These are phyloP conservation scores for Chalciporus chontae DNA, from an alignment of 768 basidiomycete genomes.

Conservation along the genomic window DNA sequence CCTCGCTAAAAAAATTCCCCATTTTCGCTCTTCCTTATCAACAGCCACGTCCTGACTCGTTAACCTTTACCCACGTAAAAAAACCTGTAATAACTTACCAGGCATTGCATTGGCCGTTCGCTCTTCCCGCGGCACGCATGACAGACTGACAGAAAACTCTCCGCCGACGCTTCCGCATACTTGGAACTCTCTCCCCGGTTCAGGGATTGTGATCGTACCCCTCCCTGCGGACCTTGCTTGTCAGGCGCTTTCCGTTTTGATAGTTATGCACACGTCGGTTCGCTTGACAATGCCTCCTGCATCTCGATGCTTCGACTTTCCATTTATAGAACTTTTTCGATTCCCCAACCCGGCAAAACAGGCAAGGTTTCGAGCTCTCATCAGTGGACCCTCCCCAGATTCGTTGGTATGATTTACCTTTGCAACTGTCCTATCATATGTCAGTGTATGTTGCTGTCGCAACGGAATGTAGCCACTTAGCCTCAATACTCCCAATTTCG, in stretches of 20 bases:
- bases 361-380: background rate
- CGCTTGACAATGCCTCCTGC: conserved; percentile 1
- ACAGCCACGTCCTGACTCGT: conserved; percentile 32
- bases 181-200: conserved; percentile 14
- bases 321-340: conserved; percentile 21
- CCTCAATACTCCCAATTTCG: background rate
- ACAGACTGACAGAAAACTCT: conserved; percentile 6
- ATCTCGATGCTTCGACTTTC: conserved; percentile 25
- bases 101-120: conserved; percentile 16
- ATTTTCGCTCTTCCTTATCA: conserved; percentile 33
- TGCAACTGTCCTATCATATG: conserved; percentile 1
- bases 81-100: conserved; percentile 20
- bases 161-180: conserved; percentile 31
- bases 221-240: conserved; percentile 7
- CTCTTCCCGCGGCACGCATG: conserved; percentile 31
- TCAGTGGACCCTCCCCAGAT: conserved; percentile 4
- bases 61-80: conserved; percentile 28
- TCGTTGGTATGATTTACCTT: conserved; percentile 24
- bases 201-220: conserved; percentile 4
- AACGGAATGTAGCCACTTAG: background rate
- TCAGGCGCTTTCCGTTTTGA: conserved; percentile 16
- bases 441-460: background rate
- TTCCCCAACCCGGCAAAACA: conserved; percentile 15
- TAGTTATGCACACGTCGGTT: background rate
- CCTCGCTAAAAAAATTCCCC: conserved; percentile 32